Evolutionary conservation across 768 basidiomycete genomes (phyloP).

Genomic region (Erythrobasidium yunnanense): DNA sequence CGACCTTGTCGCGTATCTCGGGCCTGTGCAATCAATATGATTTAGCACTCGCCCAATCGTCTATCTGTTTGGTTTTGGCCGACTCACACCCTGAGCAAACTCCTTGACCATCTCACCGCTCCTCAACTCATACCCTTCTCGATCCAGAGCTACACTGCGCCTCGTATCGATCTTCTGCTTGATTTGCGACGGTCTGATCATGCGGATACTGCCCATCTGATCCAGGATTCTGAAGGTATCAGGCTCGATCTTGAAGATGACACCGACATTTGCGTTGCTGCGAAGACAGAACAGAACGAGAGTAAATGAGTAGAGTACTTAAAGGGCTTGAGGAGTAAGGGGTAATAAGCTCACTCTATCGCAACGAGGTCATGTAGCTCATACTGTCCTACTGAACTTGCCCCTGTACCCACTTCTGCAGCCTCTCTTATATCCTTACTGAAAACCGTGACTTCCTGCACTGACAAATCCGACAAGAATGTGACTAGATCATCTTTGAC

Average conservation of each 20-base stretch:
- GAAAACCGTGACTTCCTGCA: constrained; percentile 95
- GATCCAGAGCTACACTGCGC: constrained; percentile 76
- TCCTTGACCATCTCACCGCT: constrained; percentile 88
- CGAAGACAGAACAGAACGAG: too few relatives aligned
- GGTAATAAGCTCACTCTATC: constrained; percentile 63
- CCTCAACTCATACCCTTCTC: constrained; percentile 73
- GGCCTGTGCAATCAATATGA: too few relatives aligned
- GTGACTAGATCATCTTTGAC: constrained; percentile 84
- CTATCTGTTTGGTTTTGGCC: not conserved
- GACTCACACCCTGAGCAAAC: constrained; percentile 66
- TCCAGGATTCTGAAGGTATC: constrained; percentile 92
- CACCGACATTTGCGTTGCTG: constrained; percentile 85
- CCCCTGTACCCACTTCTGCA: constrained; percentile 86
- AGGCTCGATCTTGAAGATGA: constrained; percentile 93
- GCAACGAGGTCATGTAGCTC: constrained; percentile 94
- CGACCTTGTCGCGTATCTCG: constrained; percentile 68
- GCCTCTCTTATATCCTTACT: constrained; percentile 94
- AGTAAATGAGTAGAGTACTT: not conserved
- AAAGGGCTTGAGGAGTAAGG: constrained; percentile 24
- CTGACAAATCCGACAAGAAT: constrained; percentile 91
- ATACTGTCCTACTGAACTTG: constrained; percentile 81
- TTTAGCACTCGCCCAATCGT: too few relatives aligned
- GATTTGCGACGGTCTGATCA: constrained; percentile 87
- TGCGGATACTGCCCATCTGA: constrained; percentile 77
- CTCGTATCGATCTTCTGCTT: constrained; percentile 69